Base-by-base conservation (phyloP, 2,329 filamentous ascomycete species). In the Aspergillus clavatus region DNA sequence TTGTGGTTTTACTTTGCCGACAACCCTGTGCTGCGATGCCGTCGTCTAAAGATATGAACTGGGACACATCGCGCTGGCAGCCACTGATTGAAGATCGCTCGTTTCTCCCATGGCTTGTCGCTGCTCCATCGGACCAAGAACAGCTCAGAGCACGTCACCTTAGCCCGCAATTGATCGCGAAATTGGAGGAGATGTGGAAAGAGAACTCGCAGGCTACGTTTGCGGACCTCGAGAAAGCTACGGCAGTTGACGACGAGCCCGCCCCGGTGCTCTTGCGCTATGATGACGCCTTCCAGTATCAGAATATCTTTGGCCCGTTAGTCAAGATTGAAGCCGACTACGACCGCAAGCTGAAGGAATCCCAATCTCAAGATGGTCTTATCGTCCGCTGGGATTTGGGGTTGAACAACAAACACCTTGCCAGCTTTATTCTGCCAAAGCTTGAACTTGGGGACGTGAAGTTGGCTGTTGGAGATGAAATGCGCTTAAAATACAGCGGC, bases 241-340 rank as follows among this genome's bases (percentile, higher is more conserved):
- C 86, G 38, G 89, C 86, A 52, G 86, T 95, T 49, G 94, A 98
- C 64, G 93, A 98, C 61, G 93, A 97, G 43, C 94, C 94, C 19
- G 85, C 89, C 12, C 89, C 91, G 1, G 93, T 98, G 6, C 76
- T 96, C 19, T 76, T 97, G 33, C 87, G 89, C 57, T 98, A 98
- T 64, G 93, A 97, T 47, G 93, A 98, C 67, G 89, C 93, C 0
- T 98, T 89, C 66, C 91, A 98, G 63, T 98, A 98, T 60, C 93
- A 98, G 70, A 98, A 97, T 62, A 93, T 97, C 26, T 98, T 98
- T 66, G 93, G 93, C 0, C 93, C 93, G 0, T 77, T 98, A 11
- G 94, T 98, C 60, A 98, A 97, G 74, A 98, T 98, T 70, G 93
- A 98, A 68, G 95, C 93, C 35, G 93, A 98, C 70, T 98, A 98